phyloP scores from a whole-genome alignment of 352 stramenopile species.

The Thalassiosira exigua region DNA sequence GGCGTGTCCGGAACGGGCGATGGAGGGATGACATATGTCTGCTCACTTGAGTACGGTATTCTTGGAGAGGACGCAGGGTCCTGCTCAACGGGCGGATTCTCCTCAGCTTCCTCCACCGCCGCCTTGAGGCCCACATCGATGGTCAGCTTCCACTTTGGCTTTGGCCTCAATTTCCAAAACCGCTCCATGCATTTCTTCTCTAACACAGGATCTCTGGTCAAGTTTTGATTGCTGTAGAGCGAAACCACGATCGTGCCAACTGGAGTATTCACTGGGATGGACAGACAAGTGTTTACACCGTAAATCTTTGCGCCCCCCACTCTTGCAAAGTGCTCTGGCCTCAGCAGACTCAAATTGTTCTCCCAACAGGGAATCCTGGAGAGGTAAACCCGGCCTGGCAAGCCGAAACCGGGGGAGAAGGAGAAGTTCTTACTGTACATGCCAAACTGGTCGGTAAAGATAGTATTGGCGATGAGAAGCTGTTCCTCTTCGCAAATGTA shows the following conservation, averaged over 20 bases:
- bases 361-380: constrained; percentile 63
- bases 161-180: constrained; percentile 42
- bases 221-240: constrained; percentile 62
- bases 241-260: constrained; percentile 70
- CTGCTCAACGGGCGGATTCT: background rate
- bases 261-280: constrained; percentile 63
- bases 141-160: constrained; percentile 74
- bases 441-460: constrained; percentile 78
- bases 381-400: constrained; percentile 66
- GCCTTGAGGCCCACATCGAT: constrained; percentile 61
- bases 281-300: constrained; percentile 71
- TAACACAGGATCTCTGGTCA: constrained; percentile 13
- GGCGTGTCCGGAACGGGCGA: constrained; percentile 6
- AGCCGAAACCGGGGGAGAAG: constrained; percentile 62
- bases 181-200: constrained; percentile 33
- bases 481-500: no score
- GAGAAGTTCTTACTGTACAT: constrained; percentile 76
- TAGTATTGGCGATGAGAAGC: no score
- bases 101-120: background rate
- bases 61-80: background rate
- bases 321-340: constrained; percentile 65
- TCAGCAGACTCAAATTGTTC: constrained; percentile 46
- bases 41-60: background rate
- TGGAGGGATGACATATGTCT: constrained; percentile 6
- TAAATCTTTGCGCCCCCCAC: constrained; percentile 74